A percentile compares a stretch with the other conserved stretches of the same genome.
Evolutionary conservation across 768 basidiomycete species (phyloP).

Genomic region (Mycena sanguinolenta): DNA sequence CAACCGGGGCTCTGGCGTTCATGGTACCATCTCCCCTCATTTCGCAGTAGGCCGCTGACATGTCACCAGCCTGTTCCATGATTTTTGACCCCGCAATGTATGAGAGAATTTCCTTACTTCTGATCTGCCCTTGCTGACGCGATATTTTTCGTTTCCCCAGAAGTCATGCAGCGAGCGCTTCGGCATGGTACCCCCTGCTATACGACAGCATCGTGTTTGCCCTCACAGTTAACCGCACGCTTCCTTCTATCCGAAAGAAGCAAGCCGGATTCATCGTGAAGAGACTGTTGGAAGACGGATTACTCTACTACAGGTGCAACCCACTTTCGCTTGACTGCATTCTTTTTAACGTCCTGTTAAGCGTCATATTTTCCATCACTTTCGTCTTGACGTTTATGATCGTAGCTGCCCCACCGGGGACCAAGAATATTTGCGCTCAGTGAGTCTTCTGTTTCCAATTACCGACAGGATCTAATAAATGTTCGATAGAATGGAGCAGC

Average conservation of each 20-base stretch:
- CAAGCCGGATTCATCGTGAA: constrained; percentile 39
- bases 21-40: constrained; percentile 11
- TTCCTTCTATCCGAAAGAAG: constrained; percentile 39
- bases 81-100: constrained; percentile 48
- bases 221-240: constrained; percentile 44
- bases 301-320: constrained; percentile 44
- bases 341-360: constrained; percentile 1
- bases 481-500: constrained; percentile 37
- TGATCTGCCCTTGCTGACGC: background rate
- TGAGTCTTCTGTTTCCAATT: constrained; percentile 30
- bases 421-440: constrained; percentile 47
- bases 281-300: constrained; percentile 44
- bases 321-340: background rate
- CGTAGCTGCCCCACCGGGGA: constrained; percentile 42
- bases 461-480: background rate
- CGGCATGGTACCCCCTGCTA: constrained; percentile 47
- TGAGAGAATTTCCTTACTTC: background rate
- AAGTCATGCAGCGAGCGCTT: constrained; percentile 43
- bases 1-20: constrained; percentile 31
- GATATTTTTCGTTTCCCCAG: constrained; percentile 25
- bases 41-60: background rate
- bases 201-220: constrained; percentile 46
- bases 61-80: constrained; percentile 52
- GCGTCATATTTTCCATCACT: constrained; percentile 45
- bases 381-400: constrained; percentile 47